Evolutionary conservation across 441 rosid genomes (phyloP), one percentile per base, ranked within the genome.

Genomic region (Syzygium malaccense): DNA sequence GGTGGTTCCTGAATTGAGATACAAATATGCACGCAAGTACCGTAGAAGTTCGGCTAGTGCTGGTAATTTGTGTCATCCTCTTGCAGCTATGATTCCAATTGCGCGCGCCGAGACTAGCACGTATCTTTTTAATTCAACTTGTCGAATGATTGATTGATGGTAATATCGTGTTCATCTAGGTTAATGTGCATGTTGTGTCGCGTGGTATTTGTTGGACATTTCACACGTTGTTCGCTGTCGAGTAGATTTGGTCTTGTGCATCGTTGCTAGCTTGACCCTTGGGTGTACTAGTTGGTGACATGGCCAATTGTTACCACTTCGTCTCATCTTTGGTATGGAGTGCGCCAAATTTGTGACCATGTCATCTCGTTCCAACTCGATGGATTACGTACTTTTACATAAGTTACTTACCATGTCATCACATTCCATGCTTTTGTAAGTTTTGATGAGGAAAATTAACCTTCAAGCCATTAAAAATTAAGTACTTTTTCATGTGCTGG

Each of bases 81-180:
- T 32, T 68, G 79, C 48, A 33, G 25, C 23, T 18, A 18, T 18
- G 25, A 0, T 17, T 37, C 26, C 0, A 32, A 19, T 32, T 33
- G 48, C 14, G 8, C 7, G 13, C 5, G 45, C 45, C 78, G 79
- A 33, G 48, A 9, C 1, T 0, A 23, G 45, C 25, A 66, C 41
- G 20, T 30, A 0, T 30, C 20, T 64, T 64, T 30, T 64, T 64
- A 15, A 64, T 64, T 64, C 2, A 4, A 17, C 23, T 64, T 30
- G 41, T 8, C 33, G 2, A 62, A n/a, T 18, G 20, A 62, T 62
- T 14, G 20, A 62, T 28, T 13, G 33, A 60, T 60, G 4, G 26
- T 60, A 7, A 60, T 0, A 15, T 62, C 0, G 11, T 14, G 7
- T 2, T 64, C 7, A 30, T 7, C 0, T 0, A 10, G 1, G 37